Evolutionary conservation across 306 rosid species (phyloP).

Genomic region (Rosa lucieae): DNA sequence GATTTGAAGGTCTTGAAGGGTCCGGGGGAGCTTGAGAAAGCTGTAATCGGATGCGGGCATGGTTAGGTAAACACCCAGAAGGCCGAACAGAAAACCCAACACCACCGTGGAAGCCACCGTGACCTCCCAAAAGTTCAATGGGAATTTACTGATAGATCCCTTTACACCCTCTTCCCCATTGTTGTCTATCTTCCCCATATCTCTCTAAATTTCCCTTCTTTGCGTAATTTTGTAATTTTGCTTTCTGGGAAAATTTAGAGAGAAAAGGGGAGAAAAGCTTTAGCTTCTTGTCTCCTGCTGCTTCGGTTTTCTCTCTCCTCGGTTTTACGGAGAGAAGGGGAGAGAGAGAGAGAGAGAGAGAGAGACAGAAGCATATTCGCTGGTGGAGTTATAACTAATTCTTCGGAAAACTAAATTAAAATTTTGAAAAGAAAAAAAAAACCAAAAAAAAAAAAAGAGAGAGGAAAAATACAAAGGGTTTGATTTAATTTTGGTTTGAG

Average conservation of each 20-base stretch:
- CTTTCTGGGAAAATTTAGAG: conserved; percentile 26
- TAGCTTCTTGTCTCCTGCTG: background rate
- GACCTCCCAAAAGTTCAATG: conserved; percentile 66
- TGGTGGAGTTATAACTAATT: conserved; percentile 2
- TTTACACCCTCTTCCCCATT: conserved; percentile 16
- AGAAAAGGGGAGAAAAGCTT: background rate
- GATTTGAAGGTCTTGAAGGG: conserved; percentile 78
- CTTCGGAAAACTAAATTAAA: background rate
- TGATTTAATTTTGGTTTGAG: background rate
- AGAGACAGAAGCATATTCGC: conserved; percentile 10
- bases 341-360: background rate
- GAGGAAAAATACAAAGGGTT: background rate
- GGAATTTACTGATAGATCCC: conserved; percentile 35
- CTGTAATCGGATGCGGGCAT: conserved; percentile 95
- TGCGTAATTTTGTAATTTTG: background rate
- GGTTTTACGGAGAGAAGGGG: background rate
- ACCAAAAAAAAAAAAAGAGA: background rate
- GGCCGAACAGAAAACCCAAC: conserved; percentile 47
- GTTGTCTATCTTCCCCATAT: conserved; percentile 21
- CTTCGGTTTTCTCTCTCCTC: background rate
- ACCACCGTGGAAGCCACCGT: conserved; percentile 65
- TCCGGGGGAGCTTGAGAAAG: conserved; percentile 93
- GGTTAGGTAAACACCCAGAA: conserved; percentile 71
- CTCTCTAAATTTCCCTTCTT: conserved; percentile 23
- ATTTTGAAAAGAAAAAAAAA: background rate